Conservation (phyloP, 352 stramenopile species). For the Globisporangium perplexum region DNA sequence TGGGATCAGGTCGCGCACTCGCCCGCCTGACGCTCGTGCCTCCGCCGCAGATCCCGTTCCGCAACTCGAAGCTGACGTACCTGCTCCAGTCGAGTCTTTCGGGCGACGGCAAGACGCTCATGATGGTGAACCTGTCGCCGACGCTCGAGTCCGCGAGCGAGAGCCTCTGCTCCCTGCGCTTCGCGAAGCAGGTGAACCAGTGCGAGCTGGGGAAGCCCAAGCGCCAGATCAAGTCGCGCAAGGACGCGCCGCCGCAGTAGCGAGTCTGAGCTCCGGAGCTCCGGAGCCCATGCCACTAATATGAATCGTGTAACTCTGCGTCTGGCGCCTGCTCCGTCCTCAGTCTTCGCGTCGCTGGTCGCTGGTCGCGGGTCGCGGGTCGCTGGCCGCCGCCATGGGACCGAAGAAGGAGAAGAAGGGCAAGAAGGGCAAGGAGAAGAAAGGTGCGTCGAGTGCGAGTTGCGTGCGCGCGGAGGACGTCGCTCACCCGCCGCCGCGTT, state of each 20-base stretch:
- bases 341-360: no score
- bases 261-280: no score
- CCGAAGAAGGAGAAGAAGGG: slow-evolving; percentile 76
- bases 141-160: slow-evolving; percentile 93
- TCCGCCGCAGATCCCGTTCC: slow-evolving; percentile 90
- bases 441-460: no score
- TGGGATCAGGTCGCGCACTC: no score
- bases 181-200: slow-evolving; percentile 95
- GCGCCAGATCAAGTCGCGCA: slow-evolving; percentile 80
- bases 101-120: slow-evolving; percentile 98
- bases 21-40: no score
- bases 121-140: slow-evolving; percentile 98
- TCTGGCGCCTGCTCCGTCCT: no score
- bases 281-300: no score
- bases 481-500: no score
- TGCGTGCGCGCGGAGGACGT: no score
- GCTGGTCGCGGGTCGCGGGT: no score
- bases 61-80: slow-evolving; percentile 99
- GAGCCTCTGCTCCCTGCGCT: slow-evolving; percentile 97
- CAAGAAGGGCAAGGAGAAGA: slow-evolving; percentile 73
- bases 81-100: slow-evolving; percentile 97
- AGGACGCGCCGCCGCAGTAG: slow-evolving; percentile 19
- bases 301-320: neutral
- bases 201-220: slow-evolving; percentile 97
- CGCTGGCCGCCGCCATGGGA: slow-evolving; percentile 28